Evolutionary conservation across 805 yeast species (phyloP), one percentile per base, ranked within the genome.

Genomic region (Schwanniomyces sp.): DNA sequence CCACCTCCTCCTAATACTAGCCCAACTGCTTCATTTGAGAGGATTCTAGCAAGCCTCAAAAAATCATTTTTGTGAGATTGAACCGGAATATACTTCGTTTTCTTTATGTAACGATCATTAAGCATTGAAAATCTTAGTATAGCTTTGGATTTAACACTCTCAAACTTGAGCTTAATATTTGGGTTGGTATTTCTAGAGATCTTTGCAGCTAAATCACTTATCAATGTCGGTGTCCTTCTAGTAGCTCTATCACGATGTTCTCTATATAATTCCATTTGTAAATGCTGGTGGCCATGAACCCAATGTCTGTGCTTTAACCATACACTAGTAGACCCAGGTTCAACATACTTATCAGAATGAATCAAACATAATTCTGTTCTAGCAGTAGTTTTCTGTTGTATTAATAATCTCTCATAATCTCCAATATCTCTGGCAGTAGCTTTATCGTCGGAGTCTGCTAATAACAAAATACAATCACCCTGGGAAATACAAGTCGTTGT

Each of bases 1-100:
- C 99, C 99, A 36, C 99, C 99, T 11, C 99, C 99, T 6, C 99
- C 99, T 3, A 92, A 72, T 5, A 92, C 97, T 16, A 94, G 72
- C 0, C 98, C 99, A 36, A 94, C 88, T 0, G 97, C 96, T 62
- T 91, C 90, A 7, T 96, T 96, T 0, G 97, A 88, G 12, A 92
- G 68, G 7, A 94, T 79, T 58, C 99, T 78, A 0, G 99, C 98
- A 32, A 92, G 68, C 48, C 99, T 77, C 64, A 89, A 74, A 63
- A 94, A 94, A 63, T 92, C 99, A 62, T 85, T 86, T 63, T 91
- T 91, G 62, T 88, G 91, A 10, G 80, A 69, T 54, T 74, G 76
- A 48, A 64, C 63, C 2, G 74, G 65, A 32, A 59, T 61, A 40
- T 58, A 59, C 6, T 54, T 53, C 9, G 57, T 43, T 17, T 53